These are phyloP conservation scores for Corylus americana DNA, from an alignment of 306 rosid genomes.

Conservation along the genomic window DNA sequence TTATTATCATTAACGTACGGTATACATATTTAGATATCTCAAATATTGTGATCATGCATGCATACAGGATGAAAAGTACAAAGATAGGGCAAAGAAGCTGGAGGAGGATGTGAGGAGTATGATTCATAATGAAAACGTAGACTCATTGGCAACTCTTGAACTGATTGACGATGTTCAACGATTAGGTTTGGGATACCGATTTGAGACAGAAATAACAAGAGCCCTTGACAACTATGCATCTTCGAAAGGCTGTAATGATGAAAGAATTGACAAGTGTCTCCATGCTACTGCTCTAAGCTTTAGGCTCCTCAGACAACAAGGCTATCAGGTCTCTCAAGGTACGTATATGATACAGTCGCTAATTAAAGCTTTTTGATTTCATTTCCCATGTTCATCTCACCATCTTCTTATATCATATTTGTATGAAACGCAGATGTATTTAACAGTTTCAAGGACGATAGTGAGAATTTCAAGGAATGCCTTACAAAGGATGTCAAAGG, in stretches of 20 bases:
- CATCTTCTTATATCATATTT: no score
- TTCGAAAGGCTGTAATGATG: not conserved
- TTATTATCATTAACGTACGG: no score
- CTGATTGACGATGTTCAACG: slow-evolving; percentile 36
- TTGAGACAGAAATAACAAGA: slow-evolving; percentile 37
- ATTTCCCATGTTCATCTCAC: not conserved
- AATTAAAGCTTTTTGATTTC: not conserved
- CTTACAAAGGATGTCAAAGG: slow-evolving; percentile 40
- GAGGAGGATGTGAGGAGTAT: slow-evolving; percentile 39
- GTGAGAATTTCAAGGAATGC: slow-evolving; percentile 23
- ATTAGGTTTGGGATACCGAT: slow-evolving; percentile 37
- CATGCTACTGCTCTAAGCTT: slow-evolving; percentile 43
- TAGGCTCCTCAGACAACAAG: slow-evolving; percentile 52
- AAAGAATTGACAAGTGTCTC: slow-evolving; percentile 1
- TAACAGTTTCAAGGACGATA: slow-evolving; percentile 30
- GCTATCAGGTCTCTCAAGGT: slow-evolving; percentile 41
- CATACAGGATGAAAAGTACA: slow-evolving; percentile 26
- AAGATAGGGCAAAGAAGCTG: slow-evolving; percentile 16
- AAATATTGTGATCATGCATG: not conserved
- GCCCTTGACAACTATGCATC: slow-evolving; percentile 18
- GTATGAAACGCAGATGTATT: slow-evolving; percentile 38
- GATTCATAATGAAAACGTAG: slow-evolving; percentile 29
- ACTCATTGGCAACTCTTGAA: slow-evolving; percentile 25
- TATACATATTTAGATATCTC: not conserved
- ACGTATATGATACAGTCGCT: not conserved